Evolutionary conservation across 257 asterid genomes (phyloP).

Genomic region (Plantago major): DNA sequence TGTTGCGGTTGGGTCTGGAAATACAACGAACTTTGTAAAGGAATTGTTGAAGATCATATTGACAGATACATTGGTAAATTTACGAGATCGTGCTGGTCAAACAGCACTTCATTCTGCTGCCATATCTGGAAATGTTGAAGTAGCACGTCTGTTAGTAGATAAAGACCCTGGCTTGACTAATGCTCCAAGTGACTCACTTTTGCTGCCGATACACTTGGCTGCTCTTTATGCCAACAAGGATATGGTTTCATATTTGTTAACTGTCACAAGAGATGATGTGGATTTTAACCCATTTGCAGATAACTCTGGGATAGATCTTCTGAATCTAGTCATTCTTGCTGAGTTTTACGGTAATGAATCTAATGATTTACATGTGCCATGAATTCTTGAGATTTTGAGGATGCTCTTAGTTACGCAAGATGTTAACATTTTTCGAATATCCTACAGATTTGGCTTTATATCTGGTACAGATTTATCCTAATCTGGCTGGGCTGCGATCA

Average conservation of each 20-base stretch:
- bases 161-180: slow-evolving; percentile 24
- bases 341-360: slow-evolving; percentile 31
- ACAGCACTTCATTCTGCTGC: slow-evolving; percentile 27
- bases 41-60: slow-evolving; percentile 32
- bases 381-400: no score
- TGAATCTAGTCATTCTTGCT: slow-evolving; percentile 31
- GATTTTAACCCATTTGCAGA: slow-evolving; percentile 28
- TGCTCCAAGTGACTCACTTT: background rate
- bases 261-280: slow-evolving; percentile 33
- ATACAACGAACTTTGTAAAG: slow-evolving; percentile 27
- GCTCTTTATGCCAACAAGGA: slow-evolving; percentile 39
- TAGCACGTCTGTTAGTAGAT: slow-evolving; percentile 25
- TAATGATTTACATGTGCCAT: no score
- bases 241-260: slow-evolving; percentile 29
- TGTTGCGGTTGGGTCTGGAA: slow-evolving; percentile 30
- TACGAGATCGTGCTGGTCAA: slow-evolving; percentile 12
- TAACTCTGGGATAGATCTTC: slow-evolving; percentile 32
- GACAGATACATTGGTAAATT: no score
- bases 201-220: slow-evolving; percentile 30
- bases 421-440: no score
- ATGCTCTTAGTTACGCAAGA: no score
- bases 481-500: slow-evolving; percentile 28
- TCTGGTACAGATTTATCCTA: slow-evolving; percentile 34
- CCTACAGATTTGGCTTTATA: slow-evolving; percentile 33
- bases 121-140: slow-evolving; percentile 20